Evolutionary conservation across 768 basidiomycete genomes (phyloP), one percentile per base, ranked within the genome.

Genomic region (Kwoniella dendrophila): DNA sequence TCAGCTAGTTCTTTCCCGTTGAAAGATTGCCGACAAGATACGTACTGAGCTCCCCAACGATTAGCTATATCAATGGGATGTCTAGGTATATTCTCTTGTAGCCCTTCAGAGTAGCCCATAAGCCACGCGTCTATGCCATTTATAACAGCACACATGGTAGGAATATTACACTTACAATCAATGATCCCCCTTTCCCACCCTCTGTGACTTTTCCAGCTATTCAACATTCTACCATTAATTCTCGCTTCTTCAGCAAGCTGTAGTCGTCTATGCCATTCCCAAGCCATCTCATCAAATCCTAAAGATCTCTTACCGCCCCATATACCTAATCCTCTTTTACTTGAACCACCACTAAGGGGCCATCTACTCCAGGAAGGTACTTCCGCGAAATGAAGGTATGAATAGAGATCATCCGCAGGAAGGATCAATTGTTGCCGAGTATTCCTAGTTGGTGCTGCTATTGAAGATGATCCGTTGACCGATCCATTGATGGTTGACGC

Each of bases 31-130:
- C 36, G 27, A 0, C n/a, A n/a, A n/a, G n/a, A n/a, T 5, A 68
- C 71, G 64, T 56, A 75, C 76, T 75, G 76, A 29, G 70, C 68
- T 6, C 78, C 76, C 78, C 78, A 79, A 41, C 74, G 68, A 59
- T 73, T 71, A 10, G 55, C 61, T 4, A 26, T 36, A 36, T 63
- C 65, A 40, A 79, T 74, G 26, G 70, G 61, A 16, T 67, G 44
- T 27, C 45, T 22, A 2, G 78, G 76, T 4, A 76, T 66, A 47
- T 76, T 77, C 26, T 74, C 68, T 10, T 75, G 63, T 41, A 54
- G 68, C 55, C 67, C 76, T 78, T 48, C 26, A 5, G 30, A 7
- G 14, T 26, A 18, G 10, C 34, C 55, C 48, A 68, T 59, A 32
- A 30, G 32, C 24, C 6, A 38, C 52, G 11, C n/a, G 16, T 34